A percentile compares a stretch with the other conserved stretches of the same genome.
These are phyloP conservation scores for Suhomyces tanzawaensis DNA, from an alignment of 805 yeast genomes.

Conservation along the genomic window DNA sequence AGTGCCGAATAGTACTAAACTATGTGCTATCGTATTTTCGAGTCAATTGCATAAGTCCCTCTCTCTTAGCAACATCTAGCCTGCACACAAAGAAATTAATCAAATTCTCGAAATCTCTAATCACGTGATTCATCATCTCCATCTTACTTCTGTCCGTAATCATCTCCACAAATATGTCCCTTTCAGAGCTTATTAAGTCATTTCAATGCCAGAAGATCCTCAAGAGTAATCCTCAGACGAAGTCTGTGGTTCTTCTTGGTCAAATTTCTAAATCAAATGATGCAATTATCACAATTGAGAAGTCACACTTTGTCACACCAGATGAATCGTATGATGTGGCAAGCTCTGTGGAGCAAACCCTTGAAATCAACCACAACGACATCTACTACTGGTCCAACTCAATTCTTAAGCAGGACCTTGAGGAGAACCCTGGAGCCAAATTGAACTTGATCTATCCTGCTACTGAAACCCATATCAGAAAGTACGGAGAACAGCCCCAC, in stretches of 20 bases:
- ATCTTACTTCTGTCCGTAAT: not conserved
- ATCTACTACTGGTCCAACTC: slow-evolving; percentile 81
- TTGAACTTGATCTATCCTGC: slow-evolving; percentile 86
- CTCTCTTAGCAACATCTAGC: too few species aligned
- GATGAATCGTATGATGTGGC: slow-evolving; percentile 11
- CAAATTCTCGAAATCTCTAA: too few species aligned
- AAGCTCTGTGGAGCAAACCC: slow-evolving; percentile 18
- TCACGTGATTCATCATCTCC: not conserved
- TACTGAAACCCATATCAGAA: slow-evolving; percentile 75
- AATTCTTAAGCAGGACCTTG: slow-evolving; percentile 46
- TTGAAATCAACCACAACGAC: slow-evolving; percentile 65
- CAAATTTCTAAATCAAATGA: slow-evolving; percentile 46
- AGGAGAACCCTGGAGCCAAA: slow-evolving; percentile 57
- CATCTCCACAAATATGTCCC: not conserved
- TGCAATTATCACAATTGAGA: slow-evolving; percentile 75
- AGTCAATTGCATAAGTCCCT: too few species aligned
- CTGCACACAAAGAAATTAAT: too few species aligned
- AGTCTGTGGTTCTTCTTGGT: slow-evolving; percentile 68
- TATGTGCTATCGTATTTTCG: too few species aligned
- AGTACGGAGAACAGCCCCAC: slow-evolving; percentile 59
- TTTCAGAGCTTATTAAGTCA: slow-evolving; percentile 25
- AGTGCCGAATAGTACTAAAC: too few species aligned
- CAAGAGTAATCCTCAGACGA: slow-evolving; percentile 62
- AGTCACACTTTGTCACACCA: slow-evolving; percentile 54
- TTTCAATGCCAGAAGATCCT: slow-evolving; percentile 51